These are phyloP conservation scores for Rubus idaeus DNA, from an alignment of 306 rosid species.

Conservation along the genomic window DNA sequence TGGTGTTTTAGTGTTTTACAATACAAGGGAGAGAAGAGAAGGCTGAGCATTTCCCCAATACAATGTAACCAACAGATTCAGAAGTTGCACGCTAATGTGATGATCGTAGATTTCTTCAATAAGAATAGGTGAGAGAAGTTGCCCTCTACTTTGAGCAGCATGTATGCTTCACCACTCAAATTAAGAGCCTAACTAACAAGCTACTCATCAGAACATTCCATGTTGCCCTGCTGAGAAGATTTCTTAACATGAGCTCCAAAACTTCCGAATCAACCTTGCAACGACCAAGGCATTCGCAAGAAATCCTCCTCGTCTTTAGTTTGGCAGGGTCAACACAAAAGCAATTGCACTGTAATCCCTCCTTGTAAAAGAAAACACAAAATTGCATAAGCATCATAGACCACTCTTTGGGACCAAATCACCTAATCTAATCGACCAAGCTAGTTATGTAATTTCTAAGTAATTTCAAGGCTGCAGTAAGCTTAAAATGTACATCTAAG, in stretches of 20 bases:
- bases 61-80: neutral
- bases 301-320: neutral
- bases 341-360: constrained; percentile 35
- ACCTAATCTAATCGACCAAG: neutral
- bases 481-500: neutral
- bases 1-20: neutral
- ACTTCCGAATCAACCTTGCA: neutral
- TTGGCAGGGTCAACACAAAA: constrained; percentile 33
- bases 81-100: neutral
- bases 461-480: neutral
- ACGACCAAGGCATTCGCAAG: neutral
- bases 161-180: neutral
- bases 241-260: neutral
- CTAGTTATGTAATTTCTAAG: neutral
- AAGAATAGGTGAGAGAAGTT: neutral
- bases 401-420: constrained; percentile 8
- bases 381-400: constrained; percentile 33
- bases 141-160: neutral
- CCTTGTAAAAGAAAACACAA: constrained; percentile 41
- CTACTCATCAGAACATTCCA: neutral
- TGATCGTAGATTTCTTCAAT: neutral
- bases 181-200: neutral
- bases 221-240: neutral
- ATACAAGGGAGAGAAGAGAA: neutral
- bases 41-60: neutral